A percentile compares a stretch with the other conserved stretches of the same genome.
These are phyloP conservation scores for Flaveria sonorensis DNA, from an alignment of 129 eudicot species.

Conservation along the genomic window DNA sequence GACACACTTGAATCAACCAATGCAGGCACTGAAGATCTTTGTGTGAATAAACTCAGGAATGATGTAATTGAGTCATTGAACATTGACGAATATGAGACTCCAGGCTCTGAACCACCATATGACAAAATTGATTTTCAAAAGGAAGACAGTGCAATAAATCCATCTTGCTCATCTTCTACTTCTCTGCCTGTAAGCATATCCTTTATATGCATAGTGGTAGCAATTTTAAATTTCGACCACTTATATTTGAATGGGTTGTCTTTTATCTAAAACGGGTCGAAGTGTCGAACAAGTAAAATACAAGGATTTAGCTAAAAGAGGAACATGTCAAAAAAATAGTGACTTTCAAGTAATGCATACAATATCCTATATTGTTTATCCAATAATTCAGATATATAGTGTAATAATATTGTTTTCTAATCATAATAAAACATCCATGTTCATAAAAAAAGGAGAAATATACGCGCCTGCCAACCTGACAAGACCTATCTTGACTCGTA, in stretches of 20 bases:
- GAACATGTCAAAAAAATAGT: neutral
- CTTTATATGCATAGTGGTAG: neutral
- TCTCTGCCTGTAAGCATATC: constrained; percentile 69
- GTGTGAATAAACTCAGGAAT: constrained; percentile 42
- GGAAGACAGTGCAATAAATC: constrained; percentile 10
- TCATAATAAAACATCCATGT: neutral
- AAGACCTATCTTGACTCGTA: neutral
- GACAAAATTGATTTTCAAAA: constrained; percentile 20
- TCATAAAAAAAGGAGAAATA: neutral
- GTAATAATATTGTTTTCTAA: constrained; percentile 3
- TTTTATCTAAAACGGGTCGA: neutral
- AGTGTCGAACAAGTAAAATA: neutral
- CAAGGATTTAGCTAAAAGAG: neutral
- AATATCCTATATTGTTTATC: neutral
- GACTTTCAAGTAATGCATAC: neutral
- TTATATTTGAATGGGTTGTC: neutral
- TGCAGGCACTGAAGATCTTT: constrained; percentile 22
- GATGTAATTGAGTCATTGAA: constrained; percentile 35
- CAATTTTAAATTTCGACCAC: neutral
- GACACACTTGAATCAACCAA: constrained; percentile 29
- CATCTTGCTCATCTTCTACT: constrained; percentile 29
- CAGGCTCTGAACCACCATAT: constrained; percentile 20
- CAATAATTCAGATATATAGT: neutral
- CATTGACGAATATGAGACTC: constrained; percentile 15
- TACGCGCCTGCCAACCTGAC: neutral